A percentile compares a stretch with the other conserved stretches of the same genome.
Conservation (phyloP, 768 basidiomycete genomes). For the Podaxis rugospora region DNA sequence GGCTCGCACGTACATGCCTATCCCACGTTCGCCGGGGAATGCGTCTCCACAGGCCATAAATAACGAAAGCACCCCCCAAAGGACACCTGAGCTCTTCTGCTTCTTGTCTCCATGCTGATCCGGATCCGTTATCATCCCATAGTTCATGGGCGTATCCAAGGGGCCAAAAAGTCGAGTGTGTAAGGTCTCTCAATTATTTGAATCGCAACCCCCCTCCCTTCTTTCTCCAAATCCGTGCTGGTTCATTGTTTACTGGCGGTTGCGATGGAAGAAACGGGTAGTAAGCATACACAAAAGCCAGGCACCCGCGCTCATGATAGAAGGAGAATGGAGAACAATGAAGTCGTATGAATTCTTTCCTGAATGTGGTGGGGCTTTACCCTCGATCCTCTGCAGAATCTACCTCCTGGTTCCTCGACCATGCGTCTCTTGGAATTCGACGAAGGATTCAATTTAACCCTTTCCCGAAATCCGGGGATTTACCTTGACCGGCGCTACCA, state of each 20-base stretch:
- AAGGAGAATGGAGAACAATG: background rate
- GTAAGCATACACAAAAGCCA: background rate
- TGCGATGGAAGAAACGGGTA: background rate
- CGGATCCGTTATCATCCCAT: background rate
- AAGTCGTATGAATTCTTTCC: background rate
- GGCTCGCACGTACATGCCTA: background rate
- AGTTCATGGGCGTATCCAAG: background rate
- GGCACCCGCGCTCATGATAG: background rate
- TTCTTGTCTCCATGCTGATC: background rate
- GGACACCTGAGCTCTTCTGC: background rate
- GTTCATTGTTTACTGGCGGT: background rate
- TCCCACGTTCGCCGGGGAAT: slow-evolving; percentile 2
- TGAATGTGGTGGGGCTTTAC: background rate
- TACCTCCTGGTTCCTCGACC: background rate
- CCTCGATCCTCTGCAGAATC: background rate
- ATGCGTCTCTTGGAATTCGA: no score
- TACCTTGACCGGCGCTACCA: background rate
- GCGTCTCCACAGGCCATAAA: background rate
- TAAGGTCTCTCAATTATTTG: background rate
- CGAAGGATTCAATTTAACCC: background rate
- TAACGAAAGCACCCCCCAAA: background rate
- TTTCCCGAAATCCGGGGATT: background rate
- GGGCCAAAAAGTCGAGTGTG: background rate
- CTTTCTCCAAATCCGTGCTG: background rate
- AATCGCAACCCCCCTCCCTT: no score